Percentiles rank a stretch among this genome's conserved stretches.
These are phyloP conservation scores for Agrocybe pediades DNA, from an alignment of 768 basidiomycete genomes.

Conservation along the genomic window DNA sequence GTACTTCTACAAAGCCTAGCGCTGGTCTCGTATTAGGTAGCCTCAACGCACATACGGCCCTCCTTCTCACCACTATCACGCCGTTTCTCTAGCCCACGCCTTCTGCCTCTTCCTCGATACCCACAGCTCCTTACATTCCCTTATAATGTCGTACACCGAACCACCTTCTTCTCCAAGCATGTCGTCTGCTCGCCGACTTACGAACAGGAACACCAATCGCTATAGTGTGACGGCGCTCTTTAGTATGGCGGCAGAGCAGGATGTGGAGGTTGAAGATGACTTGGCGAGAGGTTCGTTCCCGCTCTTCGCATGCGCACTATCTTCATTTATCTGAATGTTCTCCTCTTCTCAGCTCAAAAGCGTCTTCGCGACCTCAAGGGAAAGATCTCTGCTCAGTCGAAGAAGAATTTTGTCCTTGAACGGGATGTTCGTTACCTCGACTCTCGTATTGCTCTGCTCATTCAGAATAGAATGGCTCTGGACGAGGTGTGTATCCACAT, in stretches of 20 bases:
- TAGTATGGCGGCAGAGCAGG: conserved; percentile 98
- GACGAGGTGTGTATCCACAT: conserved; percentile 74
- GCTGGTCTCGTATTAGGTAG: conserved; percentile 44
- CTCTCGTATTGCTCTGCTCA: conserved; percentile 93
- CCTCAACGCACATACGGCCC: conserved; percentile 16
- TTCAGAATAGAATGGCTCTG: conserved; percentile 97
- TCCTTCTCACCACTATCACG: conserved; percentile 20
- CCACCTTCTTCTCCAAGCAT: conserved; percentile 63
- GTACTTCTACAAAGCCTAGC: conserved; percentile 36
- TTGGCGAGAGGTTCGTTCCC: conserved; percentile 80
- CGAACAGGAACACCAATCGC: conserved; percentile 93
- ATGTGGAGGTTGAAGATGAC: conserved; percentile 97
- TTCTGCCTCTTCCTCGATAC: conserved; percentile 22
- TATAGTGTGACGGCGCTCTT: conserved; percentile 96
- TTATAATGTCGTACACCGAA: conserved; percentile 63
- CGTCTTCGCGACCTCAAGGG: conserved; percentile 94
- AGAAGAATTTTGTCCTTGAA: conserved; percentile 99
- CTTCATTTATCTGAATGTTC: not conserved
- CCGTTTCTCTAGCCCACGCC: conserved; percentile 17
- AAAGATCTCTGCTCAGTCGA: conserved; percentile 96
- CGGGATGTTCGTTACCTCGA: conserved; percentile 98
- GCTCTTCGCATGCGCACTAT: not conserved
- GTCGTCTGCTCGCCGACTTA: conserved; percentile 73
- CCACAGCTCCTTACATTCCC: conserved; percentile 27
- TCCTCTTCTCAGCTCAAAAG: conserved; percentile 75